Conservation (phyloP, 129 eudicot genomes). For the Helianthus tuberosus region DNA sequence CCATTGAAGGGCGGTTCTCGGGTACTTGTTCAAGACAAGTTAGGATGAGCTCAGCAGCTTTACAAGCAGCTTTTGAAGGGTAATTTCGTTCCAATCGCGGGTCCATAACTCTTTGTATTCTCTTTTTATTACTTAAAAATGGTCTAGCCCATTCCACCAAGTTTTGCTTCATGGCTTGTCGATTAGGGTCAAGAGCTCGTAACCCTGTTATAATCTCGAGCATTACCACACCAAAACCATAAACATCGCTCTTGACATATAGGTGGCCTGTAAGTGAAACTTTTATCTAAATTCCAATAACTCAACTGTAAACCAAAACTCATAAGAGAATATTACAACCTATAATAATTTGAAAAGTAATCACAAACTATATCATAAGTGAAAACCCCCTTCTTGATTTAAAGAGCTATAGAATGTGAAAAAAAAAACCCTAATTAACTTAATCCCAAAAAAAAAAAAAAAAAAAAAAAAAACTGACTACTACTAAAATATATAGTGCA, state of each 20-base stretch:
- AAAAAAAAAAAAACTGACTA: too few species aligned
- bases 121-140: constrained; percentile 33
- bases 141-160: constrained; percentile 58
- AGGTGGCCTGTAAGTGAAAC: constrained; percentile 50
- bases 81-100: constrained; percentile 47
- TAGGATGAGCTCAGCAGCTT: constrained; percentile 45
- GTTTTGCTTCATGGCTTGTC: constrained; percentile 51
- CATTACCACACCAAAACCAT: constrained; percentile 75
- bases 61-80: constrained; percentile 48
- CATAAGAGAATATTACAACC: too few species aligned
- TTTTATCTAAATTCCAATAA: too few species aligned
- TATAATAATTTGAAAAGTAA: too few species aligned
- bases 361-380: too few species aligned
- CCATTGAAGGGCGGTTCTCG: constrained; percentile 54
- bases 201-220: constrained; percentile 69
- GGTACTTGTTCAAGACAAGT: constrained; percentile 60
- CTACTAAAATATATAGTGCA: too few species aligned
- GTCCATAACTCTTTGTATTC: constrained; percentile 52
- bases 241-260: constrained; percentile 69
- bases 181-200: constrained; percentile 43
- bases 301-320: too few species aligned
- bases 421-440: too few species aligned
- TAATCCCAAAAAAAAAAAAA: neutral
- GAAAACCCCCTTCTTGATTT: too few species aligned
- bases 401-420: too few species aligned